Conservation (phyloP, 805 yeast species). For the Tetrapisispora arboricola region DNA sequence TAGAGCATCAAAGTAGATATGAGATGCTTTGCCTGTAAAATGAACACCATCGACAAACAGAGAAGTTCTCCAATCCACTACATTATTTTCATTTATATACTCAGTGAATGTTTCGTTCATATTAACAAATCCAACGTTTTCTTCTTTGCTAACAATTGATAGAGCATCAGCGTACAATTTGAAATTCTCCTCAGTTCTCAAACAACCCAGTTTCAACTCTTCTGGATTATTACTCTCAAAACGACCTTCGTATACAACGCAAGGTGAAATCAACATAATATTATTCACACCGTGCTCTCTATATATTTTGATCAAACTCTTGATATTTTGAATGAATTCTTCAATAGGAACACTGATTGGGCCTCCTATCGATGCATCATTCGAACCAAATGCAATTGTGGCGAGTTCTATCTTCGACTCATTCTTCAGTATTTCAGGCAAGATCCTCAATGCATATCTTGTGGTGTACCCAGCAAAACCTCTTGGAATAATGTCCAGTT, state of each 20-base stretch:
- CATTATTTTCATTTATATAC: slow-evolving; percentile 16
- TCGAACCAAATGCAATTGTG: slow-evolving; percentile 70
- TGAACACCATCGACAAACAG: slow-evolving; percentile 50
- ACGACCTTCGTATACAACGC: slow-evolving; percentile 36
- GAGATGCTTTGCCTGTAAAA: slow-evolving; percentile 45
- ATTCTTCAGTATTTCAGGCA: slow-evolving; percentile 40
- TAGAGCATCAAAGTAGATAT: slow-evolving; percentile 37
- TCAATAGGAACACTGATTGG: slow-evolving; percentile 44
- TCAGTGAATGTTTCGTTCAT: slow-evolving; percentile 35
- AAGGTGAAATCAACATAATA: slow-evolving; percentile 53
- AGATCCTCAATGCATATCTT: slow-evolving; percentile 42
- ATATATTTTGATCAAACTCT: slow-evolving; percentile 33
- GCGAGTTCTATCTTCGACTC: slow-evolving; percentile 39
- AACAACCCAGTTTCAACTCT: slow-evolving; percentile 31
- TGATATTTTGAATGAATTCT: slow-evolving; percentile 40
- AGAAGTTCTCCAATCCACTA: slow-evolving; percentile 31
- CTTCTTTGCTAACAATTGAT: slow-evolving; percentile 32
- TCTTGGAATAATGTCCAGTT: slow-evolving; percentile 56
- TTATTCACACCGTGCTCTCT: slow-evolving; percentile 36
- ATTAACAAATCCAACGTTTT: slow-evolving; percentile 50
- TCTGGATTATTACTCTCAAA: slow-evolving; percentile 31
- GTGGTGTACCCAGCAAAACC: slow-evolving; percentile 75
- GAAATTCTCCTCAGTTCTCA: slow-evolving; percentile 38
- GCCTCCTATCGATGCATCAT: slow-evolving; percentile 48
- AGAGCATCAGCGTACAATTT: slow-evolving; percentile 43